phyloP scores from a whole-genome alignment of 1,139 yeast species.

The Dujonia santamariae region DNA sequence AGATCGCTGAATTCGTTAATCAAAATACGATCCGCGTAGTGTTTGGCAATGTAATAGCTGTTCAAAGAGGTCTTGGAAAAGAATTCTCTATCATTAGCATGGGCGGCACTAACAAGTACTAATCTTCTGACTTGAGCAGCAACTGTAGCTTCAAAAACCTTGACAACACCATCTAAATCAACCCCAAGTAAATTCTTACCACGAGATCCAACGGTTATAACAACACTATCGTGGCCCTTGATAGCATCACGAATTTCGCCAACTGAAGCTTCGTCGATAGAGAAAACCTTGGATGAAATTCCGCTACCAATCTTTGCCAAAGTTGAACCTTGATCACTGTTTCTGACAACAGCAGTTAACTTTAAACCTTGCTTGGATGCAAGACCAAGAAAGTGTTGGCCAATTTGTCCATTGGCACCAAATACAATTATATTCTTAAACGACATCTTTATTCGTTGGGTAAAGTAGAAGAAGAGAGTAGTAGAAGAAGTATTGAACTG shows the following conservation, averaged over 20 bases:
- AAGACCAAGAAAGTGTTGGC: slow-evolving; percentile 33
- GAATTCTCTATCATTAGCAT: slow-evolving; percentile 47
- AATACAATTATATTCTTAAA: slow-evolving; percentile 28
- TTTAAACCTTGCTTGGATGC: slow-evolving; percentile 19
- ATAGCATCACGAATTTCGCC: slow-evolving; percentile 34
- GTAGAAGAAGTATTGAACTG: too few species aligned
- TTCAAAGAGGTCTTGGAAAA: slow-evolving; percentile 22
- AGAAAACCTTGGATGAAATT: slow-evolving; percentile 35
- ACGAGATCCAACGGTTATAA: slow-evolving; percentile 64
- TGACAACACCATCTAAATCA: slow-evolving; percentile 63
- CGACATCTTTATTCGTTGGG: too few species aligned
- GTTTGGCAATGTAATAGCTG: slow-evolving; percentile 51
- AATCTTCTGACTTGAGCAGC: slow-evolving; percentile 45
- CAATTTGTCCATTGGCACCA: slow-evolving; percentile 66
- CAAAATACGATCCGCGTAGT: slow-evolving; percentile 53
- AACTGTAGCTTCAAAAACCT: slow-evolving; percentile 54
- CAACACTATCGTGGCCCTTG: slow-evolving; percentile 53
- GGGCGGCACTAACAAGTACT: slow-evolving; percentile 55
- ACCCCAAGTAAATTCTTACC: slow-evolving; percentile 53
- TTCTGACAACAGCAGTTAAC: slow-evolving; percentile 53
- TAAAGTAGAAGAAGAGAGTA: too few species aligned
- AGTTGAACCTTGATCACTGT: slow-evolving; percentile 37
- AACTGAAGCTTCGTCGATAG: slow-evolving; percentile 30
- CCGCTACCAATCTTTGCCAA: slow-evolving; percentile 33
- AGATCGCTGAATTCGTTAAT: slow-evolving; percentile 25